Percentiles rank a stretch among this genome's conserved stretches.
Evolutionary conservation across 2,329 filamentous ascomycete species (phyloP).

Genomic region (Alternaria arbusti): DNA sequence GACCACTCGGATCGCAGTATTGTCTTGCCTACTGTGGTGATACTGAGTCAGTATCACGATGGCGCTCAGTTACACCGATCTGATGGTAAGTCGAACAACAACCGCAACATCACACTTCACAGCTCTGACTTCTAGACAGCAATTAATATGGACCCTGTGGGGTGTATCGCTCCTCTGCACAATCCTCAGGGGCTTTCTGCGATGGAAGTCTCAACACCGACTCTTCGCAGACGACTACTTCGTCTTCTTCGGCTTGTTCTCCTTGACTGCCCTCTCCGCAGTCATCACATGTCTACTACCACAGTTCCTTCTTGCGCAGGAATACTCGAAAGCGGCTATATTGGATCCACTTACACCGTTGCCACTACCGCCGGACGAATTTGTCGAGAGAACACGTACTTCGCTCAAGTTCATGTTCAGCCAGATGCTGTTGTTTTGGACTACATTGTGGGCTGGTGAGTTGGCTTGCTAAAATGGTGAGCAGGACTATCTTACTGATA

Average conservation of each 20-base stretch:
- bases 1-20: background rate
- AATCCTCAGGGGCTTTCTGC: background rate
- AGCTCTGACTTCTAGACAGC: background rate
- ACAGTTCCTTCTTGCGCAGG: constrained; percentile 4
- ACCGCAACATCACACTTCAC: too few species aligned
- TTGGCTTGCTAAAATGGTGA: background rate
- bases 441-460: constrained; percentile 8
- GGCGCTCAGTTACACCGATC: background rate
- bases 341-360: background rate
- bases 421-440: constrained; percentile 15
- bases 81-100: background rate
- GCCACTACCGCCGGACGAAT: background rate
- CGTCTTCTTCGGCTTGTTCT: background rate
- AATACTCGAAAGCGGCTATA: constrained; percentile 1
- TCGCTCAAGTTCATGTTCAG: constrained; percentile 11
- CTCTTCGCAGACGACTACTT: background rate
- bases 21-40: background rate
- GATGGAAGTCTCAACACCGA: background rate
- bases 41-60: background rate
- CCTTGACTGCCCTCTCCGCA: background rate
- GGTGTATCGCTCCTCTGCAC: background rate
- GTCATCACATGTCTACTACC: background rate
- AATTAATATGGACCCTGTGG: background rate
- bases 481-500: background rate
- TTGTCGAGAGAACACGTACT: background rate